Percentiles rank a stretch among this genome's conserved stretches.
Conservation (phyloP, 225 moss, liverwort and hornwort genomes). For the Anthoceros angustus region DNA sequence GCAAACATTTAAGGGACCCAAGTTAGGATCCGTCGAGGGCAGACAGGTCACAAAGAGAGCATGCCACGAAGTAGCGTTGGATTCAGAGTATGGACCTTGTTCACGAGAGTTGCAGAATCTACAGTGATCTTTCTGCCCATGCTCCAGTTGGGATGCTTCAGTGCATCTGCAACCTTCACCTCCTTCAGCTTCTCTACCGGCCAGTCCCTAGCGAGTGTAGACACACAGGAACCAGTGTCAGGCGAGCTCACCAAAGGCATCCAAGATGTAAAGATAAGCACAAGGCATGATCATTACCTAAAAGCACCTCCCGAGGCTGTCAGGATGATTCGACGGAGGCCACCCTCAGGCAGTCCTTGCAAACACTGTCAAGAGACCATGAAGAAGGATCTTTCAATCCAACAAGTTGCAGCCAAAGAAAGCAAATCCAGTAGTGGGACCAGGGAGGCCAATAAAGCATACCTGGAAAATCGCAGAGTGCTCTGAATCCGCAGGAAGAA, state of each 20-base stretch:
- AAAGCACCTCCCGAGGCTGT: slow-evolving; percentile 98
- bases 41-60: too few relatives aligned
- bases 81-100: slow-evolving; percentile 40
- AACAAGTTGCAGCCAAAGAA: too few relatives aligned
- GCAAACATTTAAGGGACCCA: background rate
- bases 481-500: slow-evolving; percentile 91
- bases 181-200: slow-evolving; percentile 81
- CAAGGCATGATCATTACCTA: slow-evolving; percentile 30
- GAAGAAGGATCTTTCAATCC: too few relatives aligned
- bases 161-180: slow-evolving; percentile 87
- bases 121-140: slow-evolving; percentile 98
- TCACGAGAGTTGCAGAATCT: slow-evolving; percentile 94
- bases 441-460: background rate
- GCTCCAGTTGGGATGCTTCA: slow-evolving; percentile 98
- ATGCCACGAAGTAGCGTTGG: background rate
- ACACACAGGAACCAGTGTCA: background rate
- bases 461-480: slow-evolving; percentile 99
- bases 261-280: too few relatives aligned
- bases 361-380: slow-evolving; percentile 46
- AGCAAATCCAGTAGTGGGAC: too few relatives aligned
- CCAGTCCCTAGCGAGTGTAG: slow-evolving; percentile 49
- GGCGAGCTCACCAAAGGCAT: too few relatives aligned
- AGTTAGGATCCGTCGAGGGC: background rate
- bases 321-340: slow-evolving; percentile 74
- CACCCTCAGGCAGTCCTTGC: slow-evolving; percentile 90